Evolutionary conservation across 2,329 filamentous ascomycete species (phyloP), one percentile per base, ranked within the genome.

Genomic region (Colletotrichum lini): DNA sequence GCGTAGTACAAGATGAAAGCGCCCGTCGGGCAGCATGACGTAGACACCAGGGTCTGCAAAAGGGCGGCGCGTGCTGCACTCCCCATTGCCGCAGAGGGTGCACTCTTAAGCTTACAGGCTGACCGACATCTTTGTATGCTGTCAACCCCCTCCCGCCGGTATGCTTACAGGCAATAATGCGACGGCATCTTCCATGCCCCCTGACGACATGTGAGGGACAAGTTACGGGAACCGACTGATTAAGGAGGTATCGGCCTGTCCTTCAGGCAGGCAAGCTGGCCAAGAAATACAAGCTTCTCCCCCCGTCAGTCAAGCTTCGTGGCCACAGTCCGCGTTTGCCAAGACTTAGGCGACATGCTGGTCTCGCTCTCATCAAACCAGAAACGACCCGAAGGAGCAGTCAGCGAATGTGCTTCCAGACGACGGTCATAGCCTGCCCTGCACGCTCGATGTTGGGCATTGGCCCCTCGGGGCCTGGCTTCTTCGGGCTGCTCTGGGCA

Each of bases 311-410:
- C 69, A 72, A 72, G 69, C 69, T 72, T 69, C n/a, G 54, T 49
- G 54, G 58, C 40, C 69, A 60, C 69, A 64, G 65, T 53, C 65
- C 69, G 69, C 69, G 21, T 72, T 72, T 59, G 65, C 69, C 69
- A 72, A 72, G 69, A 61, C 69, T 54, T 58, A 53, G 59, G 65
- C 59, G 59, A 64, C 58, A 53, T 52, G 53, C 30, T 69, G 69
- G 68, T 68, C 64, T 68, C 58, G 52, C 38, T 12, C 65, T 62
- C 65, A 67, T 63, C 68, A 63, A 63, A 62, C 23, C 52, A 63
- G 38, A 23, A 63, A 47, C 42, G 35, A 52, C 44, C 44, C 23
- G 30, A 44, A 45, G 40, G 40, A 64, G 49, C 65, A 63, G 30
- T 21, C 65, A 62, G 35, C 53, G 23, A 54, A 59, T 47, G 45